A percentile compares a stretch with the other conserved stretches of the same genome.
Conservation (phyloP, 352 stramenopile species). For the Thraustochytrium striatum region DNA sequence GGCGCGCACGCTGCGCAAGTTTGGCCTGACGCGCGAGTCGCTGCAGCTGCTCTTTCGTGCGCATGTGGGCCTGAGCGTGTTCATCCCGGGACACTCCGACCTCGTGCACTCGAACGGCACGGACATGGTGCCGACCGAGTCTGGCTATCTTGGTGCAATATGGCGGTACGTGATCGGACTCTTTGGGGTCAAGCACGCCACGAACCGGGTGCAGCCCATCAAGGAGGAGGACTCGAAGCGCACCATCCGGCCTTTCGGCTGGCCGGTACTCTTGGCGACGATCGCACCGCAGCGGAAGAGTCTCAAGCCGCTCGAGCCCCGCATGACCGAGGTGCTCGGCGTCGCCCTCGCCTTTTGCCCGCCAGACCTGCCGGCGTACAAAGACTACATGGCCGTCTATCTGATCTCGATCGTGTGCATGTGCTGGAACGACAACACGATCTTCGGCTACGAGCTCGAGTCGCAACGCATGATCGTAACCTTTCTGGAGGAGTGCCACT, state of each 20-base stretch:
- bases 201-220: too few species aligned
- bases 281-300: too few species aligned
- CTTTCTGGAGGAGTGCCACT: not conserved
- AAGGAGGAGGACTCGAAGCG: too few species aligned
- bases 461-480: constrained; percentile 11
- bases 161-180: too few species aligned
- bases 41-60: not conserved
- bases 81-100: not conserved
- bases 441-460: constrained; percentile 30
- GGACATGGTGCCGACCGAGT: too few species aligned
- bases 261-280: not conserved
- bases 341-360: not conserved
- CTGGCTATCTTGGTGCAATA: too few species aligned
- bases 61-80: not conserved
- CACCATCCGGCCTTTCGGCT: not conserved
- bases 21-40: not conserved
- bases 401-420: not conserved
- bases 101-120: not conserved
- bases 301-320: not conserved
- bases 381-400: not conserved
- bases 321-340: constrained; percentile 4
- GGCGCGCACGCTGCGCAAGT: not conserved
- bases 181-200: too few species aligned
- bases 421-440: constrained; percentile 15
- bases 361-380: not conserved